Evolutionary conservation across 805 yeast genomes (phyloP).

Genomic region (Trichomonascus vanleenenianus): DNA sequence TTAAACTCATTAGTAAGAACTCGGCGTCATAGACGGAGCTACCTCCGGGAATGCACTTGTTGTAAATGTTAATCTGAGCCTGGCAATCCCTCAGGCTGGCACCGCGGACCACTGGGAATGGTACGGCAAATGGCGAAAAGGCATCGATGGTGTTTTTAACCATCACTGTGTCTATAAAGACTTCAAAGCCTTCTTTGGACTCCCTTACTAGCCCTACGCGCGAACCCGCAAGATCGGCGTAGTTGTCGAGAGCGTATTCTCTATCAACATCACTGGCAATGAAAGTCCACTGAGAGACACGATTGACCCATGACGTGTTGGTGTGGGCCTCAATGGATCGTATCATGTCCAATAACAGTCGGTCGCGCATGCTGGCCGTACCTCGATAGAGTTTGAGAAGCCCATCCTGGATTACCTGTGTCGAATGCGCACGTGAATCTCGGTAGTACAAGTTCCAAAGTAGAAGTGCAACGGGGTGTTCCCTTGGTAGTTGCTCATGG

Average conservation of each 20-base stretch:
- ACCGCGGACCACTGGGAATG: no score
- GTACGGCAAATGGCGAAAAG: no score
- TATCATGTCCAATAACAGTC: slow-evolving; percentile 49
- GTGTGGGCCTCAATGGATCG: slow-evolving; percentile 46
- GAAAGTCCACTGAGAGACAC: slow-evolving; percentile 61
- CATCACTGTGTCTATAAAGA: slow-evolving; percentile 41
- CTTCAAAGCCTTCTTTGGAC: slow-evolving; percentile 38
- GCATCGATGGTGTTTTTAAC: slow-evolving; percentile 31
- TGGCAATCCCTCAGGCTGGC: no score
- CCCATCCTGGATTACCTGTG: slow-evolving; percentile 38
- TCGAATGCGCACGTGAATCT: slow-evolving; percentile 42
- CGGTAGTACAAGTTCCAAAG: slow-evolving; percentile 43
- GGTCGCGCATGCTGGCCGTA: slow-evolving; percentile 51
- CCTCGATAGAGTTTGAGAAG: slow-evolving; percentile 57
- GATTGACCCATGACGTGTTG: slow-evolving; percentile 56
- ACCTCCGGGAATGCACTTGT: no score
- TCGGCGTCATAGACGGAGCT: slow-evolving; percentile 47
- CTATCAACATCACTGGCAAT: slow-evolving; percentile 38
- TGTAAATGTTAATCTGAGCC: no score
- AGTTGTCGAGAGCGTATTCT: slow-evolving; percentile 33
- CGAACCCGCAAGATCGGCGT: no score
- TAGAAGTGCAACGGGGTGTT: slow-evolving; percentile 36
- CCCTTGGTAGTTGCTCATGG: slow-evolving; percentile 37
- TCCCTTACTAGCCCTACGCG: slow-evolving; percentile 35
- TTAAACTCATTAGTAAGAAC: slow-evolving; percentile 52